Evolutionary conservation across 2,329 filamentous ascomycete genomes (phyloP).

Genomic region (Parascedosporium putredinis): DNA sequence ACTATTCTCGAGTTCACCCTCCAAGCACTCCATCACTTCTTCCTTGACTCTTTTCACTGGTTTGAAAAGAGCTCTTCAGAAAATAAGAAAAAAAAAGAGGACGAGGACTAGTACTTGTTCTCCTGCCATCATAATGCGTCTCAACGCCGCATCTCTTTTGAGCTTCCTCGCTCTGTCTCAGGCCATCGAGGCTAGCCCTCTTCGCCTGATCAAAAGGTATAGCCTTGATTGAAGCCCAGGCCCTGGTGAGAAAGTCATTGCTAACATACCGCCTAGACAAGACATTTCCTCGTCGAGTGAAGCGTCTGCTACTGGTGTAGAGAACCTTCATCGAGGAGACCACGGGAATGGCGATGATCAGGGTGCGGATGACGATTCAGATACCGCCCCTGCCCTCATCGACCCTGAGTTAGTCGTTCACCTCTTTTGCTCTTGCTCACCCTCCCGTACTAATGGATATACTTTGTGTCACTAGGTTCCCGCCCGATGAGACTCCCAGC

Average conservation of each 20-base stretch:
- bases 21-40: not conserved
- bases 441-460: no score
- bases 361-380: not conserved
- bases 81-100: no score
- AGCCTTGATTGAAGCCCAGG: not conserved
- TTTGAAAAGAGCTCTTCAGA: no score
- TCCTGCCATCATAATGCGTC: not conserved
- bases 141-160: not conserved
- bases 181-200: not conserved
- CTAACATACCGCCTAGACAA: not conserved
- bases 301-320: not conserved
- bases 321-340: not conserved
- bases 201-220: slow-evolving; percentile 2
- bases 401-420: slow-evolving; percentile 5
- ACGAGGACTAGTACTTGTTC: no score
- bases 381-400: not conserved
- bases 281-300: not conserved
- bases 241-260: not conserved
- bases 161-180: not conserved
- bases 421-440: not conserved
- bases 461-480: slow-evolving; percentile 1
- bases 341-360: not conserved
- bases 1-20: not conserved
- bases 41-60: no score
- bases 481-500: slow-evolving; percentile 8